Evolutionary conservation across 2,329 filamentous ascomycete genomes (phyloP).

Genomic region (Aspergillus alliaceus): DNA sequence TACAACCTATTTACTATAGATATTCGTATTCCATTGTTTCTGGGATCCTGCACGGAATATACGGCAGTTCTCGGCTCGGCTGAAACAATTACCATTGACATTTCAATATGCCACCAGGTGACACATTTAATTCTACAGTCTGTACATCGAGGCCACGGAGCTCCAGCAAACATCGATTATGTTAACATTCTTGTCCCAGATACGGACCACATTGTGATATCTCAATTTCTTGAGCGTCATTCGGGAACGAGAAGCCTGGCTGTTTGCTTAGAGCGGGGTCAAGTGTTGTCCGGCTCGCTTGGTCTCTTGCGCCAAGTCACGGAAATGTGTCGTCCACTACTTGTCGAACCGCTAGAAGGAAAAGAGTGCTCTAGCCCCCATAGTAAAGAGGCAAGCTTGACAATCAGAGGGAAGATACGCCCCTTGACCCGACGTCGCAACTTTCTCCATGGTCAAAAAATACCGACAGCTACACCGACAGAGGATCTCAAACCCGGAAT

Average conservation of each 20-base stretch:
- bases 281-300: neutral
- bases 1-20: too few species aligned
- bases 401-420: neutral
- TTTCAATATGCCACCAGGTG: neutral
- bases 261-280: neutral
- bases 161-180: neutral
- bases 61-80: neutral
- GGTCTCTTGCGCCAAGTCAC: neutral
- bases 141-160: neutral
- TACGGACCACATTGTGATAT: neutral
- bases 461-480: neutral
- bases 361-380: neutral
- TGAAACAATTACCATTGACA: neutral
- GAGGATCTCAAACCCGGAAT: neutral
- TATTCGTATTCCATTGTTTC: neutral
- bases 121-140: neutral
- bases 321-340: neutral
- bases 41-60: neutral
- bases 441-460: neutral
- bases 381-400: neutral
- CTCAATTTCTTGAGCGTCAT: neutral
- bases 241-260: neutral
- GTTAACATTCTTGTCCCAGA: neutral
- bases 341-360: neutral
- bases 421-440: neutral